Evolutionary conservation across 2,329 filamentous ascomycete species (phyloP), one percentile per base, ranked within the genome.

Genomic region (Hypocrella siamensis): DNA sequence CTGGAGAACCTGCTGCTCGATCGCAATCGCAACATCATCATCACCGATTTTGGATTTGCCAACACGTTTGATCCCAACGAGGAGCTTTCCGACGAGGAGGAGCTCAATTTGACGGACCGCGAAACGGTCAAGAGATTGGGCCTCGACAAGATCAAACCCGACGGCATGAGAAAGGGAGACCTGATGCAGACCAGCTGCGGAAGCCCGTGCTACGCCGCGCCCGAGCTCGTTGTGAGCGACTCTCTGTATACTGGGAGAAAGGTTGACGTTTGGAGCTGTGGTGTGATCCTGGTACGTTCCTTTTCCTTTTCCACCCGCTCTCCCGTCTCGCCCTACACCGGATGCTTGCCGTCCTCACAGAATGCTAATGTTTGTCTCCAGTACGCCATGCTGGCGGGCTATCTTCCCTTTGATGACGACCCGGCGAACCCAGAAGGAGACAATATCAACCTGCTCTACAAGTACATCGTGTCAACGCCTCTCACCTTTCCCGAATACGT

Each of bases 141-240:
- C n/a, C 63, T 96, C 30, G 88, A 96, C 53, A 79, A 75, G 45
- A 57, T 81, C 25, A 76, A 82, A 45, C 53, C 71, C 10, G 80
- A 81, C 41, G 85, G 84, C 11, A 67, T 75, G 46, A 71, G 88
- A 38, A 75, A 85, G 46, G 90, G 90, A 24, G 90, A 98, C 59
- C 61, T 98, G 48, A 98, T 98, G 90, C 88, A 94, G 58, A 98
- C 90, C 9, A 96, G 90, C 53, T 98, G 90, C 53, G 90, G 90
- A 41, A 96, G 88, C 55, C 90, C 90, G 6, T 98, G 90, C 51
- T 98, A 98, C 55, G 90, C 90, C 30, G 90, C 90, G 11, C 90
- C 90, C 4, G 90, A 98, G 59, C 66, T 98, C 33, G 90, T 98
- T 11, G 90, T 98, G 38, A 96, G 85, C 52, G 90, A 98, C 56